A percentile compares a stretch with the other conserved stretches of the same genome.
Evolutionary conservation across 2,329 filamentous ascomycete species (phyloP).

Genomic region (Fusarium sp.): DNA sequence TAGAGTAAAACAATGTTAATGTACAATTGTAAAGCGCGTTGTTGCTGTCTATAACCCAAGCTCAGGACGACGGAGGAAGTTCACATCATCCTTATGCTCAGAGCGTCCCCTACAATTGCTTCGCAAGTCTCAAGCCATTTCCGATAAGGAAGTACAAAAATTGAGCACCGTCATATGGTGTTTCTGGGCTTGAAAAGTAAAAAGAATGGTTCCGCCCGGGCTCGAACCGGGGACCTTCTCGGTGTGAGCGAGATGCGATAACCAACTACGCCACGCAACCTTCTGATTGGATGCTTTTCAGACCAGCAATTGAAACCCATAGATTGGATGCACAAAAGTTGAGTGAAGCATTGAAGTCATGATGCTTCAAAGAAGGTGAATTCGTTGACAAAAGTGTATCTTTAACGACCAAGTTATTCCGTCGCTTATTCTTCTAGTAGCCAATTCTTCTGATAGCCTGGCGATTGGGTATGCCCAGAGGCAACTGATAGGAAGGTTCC

Average conservation of each 20-base stretch:
- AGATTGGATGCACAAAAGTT: rapidly evolving
- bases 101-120: neutral
- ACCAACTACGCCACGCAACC: slow-evolving; percentile 7
- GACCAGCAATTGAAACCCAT: rapidly evolving
- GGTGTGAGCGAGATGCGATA: slow-evolving; percentile 10
- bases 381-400: too few species aligned
- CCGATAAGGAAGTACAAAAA: neutral
- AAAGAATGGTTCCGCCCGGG: slow-evolving; percentile 3
- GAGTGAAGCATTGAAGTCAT: neutral
- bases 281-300: neutral
- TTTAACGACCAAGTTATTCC: too few species aligned
- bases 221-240: slow-evolving; percentile 11
- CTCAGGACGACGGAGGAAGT: neutral
- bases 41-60: neutral
- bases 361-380: too few species aligned
- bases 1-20: neutral
- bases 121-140: rapidly evolving
- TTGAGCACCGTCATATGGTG: neutral
- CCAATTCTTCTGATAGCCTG: too few species aligned
- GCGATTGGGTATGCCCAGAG: too few species aligned
- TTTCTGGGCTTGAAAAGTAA: neutral
- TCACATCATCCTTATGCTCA: rapidly evolving
- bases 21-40: neutral
- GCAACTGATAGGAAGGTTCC: too few species aligned
- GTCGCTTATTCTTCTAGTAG: too few species aligned